These are phyloP conservation scores for Rhodotorula babjevae DNA, from an alignment of 768 basidiomycete species.

Conservation along the genomic window DNA sequence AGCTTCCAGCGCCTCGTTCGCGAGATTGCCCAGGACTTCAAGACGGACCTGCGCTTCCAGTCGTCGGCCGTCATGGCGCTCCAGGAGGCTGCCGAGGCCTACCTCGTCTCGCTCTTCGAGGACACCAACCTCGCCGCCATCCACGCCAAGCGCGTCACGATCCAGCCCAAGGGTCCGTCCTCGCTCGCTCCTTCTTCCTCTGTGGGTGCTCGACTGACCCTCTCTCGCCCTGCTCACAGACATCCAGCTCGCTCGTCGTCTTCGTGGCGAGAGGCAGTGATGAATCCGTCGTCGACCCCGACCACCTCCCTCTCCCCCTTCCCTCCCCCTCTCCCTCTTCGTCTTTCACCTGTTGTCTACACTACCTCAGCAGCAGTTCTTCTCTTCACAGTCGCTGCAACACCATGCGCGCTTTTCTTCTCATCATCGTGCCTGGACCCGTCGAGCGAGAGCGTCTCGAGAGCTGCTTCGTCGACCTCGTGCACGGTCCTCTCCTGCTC, in stretches of 20 bases:
- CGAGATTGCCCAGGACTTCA: conserved; percentile 77
- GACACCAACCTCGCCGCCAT: conserved; percentile 6
- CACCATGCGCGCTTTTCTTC: not conserved
- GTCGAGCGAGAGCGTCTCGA: too few species aligned
- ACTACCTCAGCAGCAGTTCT: too few species aligned
- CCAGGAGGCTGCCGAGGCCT: conserved; percentile 10
- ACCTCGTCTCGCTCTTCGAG: conserved; percentile 11
- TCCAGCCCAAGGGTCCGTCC: conserved; percentile 57
- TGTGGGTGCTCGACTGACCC: not conserved
- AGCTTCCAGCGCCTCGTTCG: conserved; percentile 65
- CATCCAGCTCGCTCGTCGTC: conserved; percentile 53
- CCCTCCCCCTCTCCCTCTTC: not conserved
- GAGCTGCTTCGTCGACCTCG: too few species aligned
- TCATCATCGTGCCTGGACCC: too few species aligned
- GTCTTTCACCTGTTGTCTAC: not conserved
- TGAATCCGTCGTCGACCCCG: too few species aligned
- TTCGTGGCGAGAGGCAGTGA: conserved; percentile 51
- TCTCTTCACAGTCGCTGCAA: too few species aligned
- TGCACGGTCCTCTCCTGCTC: too few species aligned
- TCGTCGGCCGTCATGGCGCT: conserved; percentile 4
- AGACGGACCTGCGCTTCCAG: conserved; percentile 47
- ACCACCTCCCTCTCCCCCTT: not conserved
- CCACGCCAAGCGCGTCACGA: conserved; percentile 61
- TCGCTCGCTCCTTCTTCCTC: not conserved
- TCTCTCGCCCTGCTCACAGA: conserved; percentile 20